These are phyloP conservation scores for Apiotrichum sp. DNA, from an alignment of 1,284 basidiomycete species.

Conservation along the genomic window DNA sequence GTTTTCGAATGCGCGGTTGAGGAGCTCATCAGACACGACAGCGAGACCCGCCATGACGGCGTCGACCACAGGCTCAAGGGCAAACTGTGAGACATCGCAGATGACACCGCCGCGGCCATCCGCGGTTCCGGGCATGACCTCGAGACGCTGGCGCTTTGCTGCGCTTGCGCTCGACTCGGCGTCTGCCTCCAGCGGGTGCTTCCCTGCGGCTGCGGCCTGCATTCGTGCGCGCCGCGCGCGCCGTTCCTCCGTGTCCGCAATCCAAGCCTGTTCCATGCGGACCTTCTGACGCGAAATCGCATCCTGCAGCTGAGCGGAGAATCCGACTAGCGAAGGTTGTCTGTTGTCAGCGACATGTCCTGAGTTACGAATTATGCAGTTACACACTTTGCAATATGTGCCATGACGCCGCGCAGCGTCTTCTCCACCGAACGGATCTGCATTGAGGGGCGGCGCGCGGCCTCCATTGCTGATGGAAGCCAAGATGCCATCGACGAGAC, in stretches of 20 bases:
- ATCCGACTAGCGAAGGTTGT: slow-evolving; percentile 27
- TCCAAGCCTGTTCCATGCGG: slow-evolving; percentile 35
- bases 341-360: slow-evolving; percentile 12
- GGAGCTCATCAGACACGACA: slow-evolving; percentile 61
- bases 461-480: slow-evolving; percentile 69
- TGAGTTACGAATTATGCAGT: no score
- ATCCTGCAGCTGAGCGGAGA: slow-evolving; percentile 43
- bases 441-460: slow-evolving; percentile 52
- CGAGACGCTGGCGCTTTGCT: slow-evolving; percentile 34
- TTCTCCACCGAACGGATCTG: slow-evolving; percentile 86
- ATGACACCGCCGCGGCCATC: slow-evolving; percentile 13
- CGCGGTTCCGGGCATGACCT: slow-evolving; percentile 17
- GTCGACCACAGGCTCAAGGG: slow-evolving; percentile 74
- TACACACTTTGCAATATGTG: slow-evolving; percentile 69
- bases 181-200: slow-evolving; percentile 30
- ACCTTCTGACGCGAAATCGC: slow-evolving; percentile 39
- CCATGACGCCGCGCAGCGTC: slow-evolving; percentile 70
- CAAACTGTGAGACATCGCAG: slow-evolving; percentile 80
- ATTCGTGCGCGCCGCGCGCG: slow-evolving; percentile 17
- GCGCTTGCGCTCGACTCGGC: slow-evolving; percentile 37
- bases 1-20: slow-evolving; percentile 50
- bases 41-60: slow-evolving; percentile 81
- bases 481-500: slow-evolving; percentile 74
- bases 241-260: slow-evolving; percentile 23
- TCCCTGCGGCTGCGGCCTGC: slow-evolving; percentile 6